A percentile compares a stretch with the other conserved stretches of the same genome.
Evolutionary conservation across 768 basidiomycete species (phyloP).

Genomic region (Suillus sp.): DNA sequence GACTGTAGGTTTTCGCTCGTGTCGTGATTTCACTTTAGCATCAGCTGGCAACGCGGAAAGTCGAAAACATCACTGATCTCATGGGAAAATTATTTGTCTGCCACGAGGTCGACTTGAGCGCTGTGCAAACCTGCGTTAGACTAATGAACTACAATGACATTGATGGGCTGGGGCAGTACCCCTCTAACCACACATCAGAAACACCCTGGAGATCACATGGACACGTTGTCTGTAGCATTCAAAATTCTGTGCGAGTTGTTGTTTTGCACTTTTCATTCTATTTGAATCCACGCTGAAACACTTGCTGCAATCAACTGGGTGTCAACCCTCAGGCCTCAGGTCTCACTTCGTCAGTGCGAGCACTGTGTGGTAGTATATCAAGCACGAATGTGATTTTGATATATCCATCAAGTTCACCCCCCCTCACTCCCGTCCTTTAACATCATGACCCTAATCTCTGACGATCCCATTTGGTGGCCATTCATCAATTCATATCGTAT

Average conservation of each 20-base stretch:
- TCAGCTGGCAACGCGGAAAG: no score
- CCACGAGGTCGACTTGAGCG: background rate
- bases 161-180: background rate
- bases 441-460: background rate
- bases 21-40: no score
- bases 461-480: background rate
- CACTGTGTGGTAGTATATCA: background rate
- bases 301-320: no score
- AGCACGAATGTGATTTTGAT: background rate
- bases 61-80: no score
- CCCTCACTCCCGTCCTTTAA: background rate
- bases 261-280: background rate
- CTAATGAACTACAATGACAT: background rate
- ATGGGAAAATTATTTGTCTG: no score
- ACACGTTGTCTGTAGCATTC: background rate
- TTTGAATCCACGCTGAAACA: background rate
- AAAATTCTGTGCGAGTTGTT: background rate
- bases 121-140: background rate
- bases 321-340: no score
- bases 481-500: background rate
- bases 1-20: no score
- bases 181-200: no score
- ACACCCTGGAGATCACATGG: no score
- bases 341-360: background rate
- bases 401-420: background rate